Base-by-base conservation (phyloP, 345 rosid genomes). In the Noccaea bulbosa region DNA sequence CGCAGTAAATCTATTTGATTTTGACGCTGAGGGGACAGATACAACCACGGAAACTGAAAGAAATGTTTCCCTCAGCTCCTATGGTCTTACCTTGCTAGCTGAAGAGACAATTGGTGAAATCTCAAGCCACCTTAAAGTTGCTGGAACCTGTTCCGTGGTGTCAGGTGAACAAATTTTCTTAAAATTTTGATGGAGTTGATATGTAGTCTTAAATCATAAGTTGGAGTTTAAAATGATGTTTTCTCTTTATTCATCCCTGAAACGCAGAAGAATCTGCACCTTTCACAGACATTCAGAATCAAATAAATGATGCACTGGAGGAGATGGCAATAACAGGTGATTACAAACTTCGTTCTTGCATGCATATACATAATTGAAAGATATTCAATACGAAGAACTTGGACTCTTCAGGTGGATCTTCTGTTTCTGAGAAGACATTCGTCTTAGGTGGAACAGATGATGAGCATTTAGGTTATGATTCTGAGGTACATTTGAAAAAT, bases 131-230 rank as follows among this genome's bases (percentile, higher is more conserved):
- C 10, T 27, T 37, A 57, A 65, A 64, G 51, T 47, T 47, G 24
- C 44, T 55, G 51, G 44, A 24, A 37, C 35, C 14, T 45, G 58
- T 72, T 64, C 65, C 51, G 38, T 56, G 77, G 52, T 65, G 52
- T 66, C 60, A 27, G 77, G 77, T 73, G 52, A 73, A 71, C 14
- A 62, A 34, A 1, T 32, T 50, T 16, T 60, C 30, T 24, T 24
- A 24, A 24, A 24, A 2, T 3, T 24, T 1, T 24, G 27, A 2
- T 24, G 27, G 27, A 24, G 27, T 24, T 24, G 27, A 1, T 24
- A 24, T 17, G 24, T 38, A 7, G 11, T 67, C 39, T 46, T 11
- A 24, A 24, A 24, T 46, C 5, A 20, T 43, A 67, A 33, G 43
- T 40, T 24, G 2, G 51, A 39, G 16, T 32, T 30, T 32, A 16